Evolutionary conservation across 2,329 filamentous ascomycete genomes (phyloP).

Genomic region (Fusarium heterosporum): DNA sequence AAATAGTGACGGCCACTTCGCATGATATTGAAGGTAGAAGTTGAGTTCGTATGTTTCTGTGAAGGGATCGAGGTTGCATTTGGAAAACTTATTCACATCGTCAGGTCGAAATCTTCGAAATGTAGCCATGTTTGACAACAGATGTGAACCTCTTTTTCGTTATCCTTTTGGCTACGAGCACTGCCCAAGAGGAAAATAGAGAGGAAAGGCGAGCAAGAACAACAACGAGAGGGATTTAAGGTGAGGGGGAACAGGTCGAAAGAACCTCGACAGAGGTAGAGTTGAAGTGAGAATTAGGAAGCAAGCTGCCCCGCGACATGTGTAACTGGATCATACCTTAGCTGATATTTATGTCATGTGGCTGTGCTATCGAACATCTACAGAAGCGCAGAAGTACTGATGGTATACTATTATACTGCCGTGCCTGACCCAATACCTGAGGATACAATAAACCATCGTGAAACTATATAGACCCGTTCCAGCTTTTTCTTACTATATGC

Average conservation of each 20-base stretch:
- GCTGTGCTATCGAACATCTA: slow-evolving; percentile 15
- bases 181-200: neutral
- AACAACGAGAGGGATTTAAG: neutral
- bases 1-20: slow-evolving; percentile 95
- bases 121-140: slow-evolving; percentile 55
- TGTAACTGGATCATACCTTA: neutral
- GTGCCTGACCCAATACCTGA: too few species aligned
- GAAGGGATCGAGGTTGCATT: slow-evolving; percentile 93
- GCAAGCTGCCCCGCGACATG: neutral
- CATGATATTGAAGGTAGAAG: slow-evolving; percentile 96
- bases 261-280: neutral
- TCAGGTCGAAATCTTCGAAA: slow-evolving; percentile 86
- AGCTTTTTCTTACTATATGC: too few species aligned
- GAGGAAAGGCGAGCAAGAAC: neutral
- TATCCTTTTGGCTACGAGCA: neutral
- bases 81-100: slow-evolving; percentile 90
- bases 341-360: slow-evolving; percentile 20
- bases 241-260: neutral
- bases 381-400: too few species aligned
- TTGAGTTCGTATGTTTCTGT: slow-evolving; percentile 98
- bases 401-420: too few species aligned
- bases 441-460: too few species aligned
- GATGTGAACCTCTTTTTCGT: neutral
- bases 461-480: too few species aligned
- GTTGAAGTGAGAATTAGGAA: neutral